Evolutionary conservation across 192 early-diverging fungal genomes (phyloP), one percentile per base, ranked within the genome.

Genomic region (Umbelopsis sp.): DNA sequence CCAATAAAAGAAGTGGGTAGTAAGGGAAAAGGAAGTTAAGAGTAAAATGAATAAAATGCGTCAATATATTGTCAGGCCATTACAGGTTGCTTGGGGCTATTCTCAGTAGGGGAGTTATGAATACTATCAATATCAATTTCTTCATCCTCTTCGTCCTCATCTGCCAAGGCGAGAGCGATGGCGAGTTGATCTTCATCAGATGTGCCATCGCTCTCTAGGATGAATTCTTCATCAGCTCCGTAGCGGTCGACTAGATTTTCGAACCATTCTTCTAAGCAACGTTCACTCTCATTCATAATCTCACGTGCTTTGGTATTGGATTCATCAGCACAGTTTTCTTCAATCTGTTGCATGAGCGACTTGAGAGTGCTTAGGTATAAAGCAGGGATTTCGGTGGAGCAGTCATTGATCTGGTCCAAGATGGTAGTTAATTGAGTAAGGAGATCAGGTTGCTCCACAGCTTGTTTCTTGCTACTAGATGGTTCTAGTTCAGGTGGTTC

Each of bases 231-330:
- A 32, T 78, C 76, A 0, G 70, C 76, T 47, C 73, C 76, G 16
- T 72, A 78, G 26, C 65, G 71, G 22, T 68, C 71, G 0, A 78
- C 65, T 29, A 78, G 41, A 44, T 78, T 72, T 36, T 78, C 71
- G 45, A 78, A 70, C 76, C 76, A 78, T 24, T 59, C 10, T 53
- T 78, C 76, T 2, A 78, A 47, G 36, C 59, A 78, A 5, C 71
- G 44, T 38, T 78, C 76, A 12, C 68, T 73, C 56, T 78, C 71
- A 22, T 70, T 62, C 69, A 70, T 78, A 34, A 78, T 56, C 16
- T 66, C 32, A 53, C 62, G 53, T 2, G 66, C 76, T 66, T 72
- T 68, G 14, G 65, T 47, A 45, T 78, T 73, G 7, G 71, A 62
- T 36, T 78, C 72, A 66, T 78, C 76, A 24, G 76, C 41, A 24